Base-by-base conservation (phyloP, 306 rosid species). In the Trichosanthes cucumerina region DNA sequence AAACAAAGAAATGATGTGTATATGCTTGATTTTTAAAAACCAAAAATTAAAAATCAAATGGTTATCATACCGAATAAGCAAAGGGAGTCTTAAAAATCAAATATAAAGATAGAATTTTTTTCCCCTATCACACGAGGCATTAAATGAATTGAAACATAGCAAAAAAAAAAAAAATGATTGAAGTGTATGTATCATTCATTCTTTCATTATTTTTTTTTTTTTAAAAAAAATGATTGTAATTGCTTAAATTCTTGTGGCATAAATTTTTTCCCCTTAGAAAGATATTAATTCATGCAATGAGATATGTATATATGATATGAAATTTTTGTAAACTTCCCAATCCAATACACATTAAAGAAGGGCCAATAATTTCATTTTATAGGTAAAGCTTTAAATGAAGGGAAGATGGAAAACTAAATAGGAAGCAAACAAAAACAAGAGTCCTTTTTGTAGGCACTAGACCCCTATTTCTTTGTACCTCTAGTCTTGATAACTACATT, bases 341-440 rank as follows among this genome's bases (percentile, higher is more conserved):
- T 26, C 10, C 6, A 64, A 8, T 18, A 33, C 18, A 16, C 3
- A 43, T 23, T 70, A 72, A 72, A 49, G 58, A 49, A 23, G 47
- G 23, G 77, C 2, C 60, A 47, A 72, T 72, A 72, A 72, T 72
- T 72, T 59, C 4, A 72, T 15, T 24, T 46, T 72, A 49, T 70
- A 63, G 76, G 83, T 75, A 74, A 75, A 50, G 23, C 57, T 7
- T 72, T 58, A 70, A 71, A 70, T 15, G 59, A 23, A 21, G 56
- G 54, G 81, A 69, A 58, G 77, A 72, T 47, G 68, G 54, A 76
- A 56, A 76, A 76, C 31, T 52, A 54, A 54, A 52, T 53, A 53
- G 65, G 6, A 54, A 54, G 50, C 31, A 57, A 44, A 53, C 62
- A 31, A 76, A 72, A 72, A 19, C 76, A 72, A 9, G 12, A 50